Evolutionary conservation across 176 grass and related monocot genomes (phyloP).

Genomic region (Aegilops sharonensis): DNA sequence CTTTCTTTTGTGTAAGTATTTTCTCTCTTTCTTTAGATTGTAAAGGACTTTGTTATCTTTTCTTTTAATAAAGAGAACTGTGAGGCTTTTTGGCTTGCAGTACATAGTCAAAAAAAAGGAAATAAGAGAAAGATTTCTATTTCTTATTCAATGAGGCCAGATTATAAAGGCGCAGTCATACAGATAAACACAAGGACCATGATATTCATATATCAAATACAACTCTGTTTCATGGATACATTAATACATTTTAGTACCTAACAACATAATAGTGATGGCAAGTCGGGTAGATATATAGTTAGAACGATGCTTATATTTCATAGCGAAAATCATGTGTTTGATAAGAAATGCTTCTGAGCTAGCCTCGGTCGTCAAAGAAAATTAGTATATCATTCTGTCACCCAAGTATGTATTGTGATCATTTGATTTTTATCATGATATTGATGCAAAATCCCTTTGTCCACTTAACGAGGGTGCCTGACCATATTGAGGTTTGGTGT

Average conservation of each 20-base stretch:
- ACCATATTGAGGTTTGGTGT: constrained; percentile 72
- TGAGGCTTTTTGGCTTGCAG: too few species aligned
- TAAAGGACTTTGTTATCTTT: too few species aligned
- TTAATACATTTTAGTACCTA: not conserved
- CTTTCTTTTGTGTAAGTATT: too few species aligned
- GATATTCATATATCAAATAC: not conserved
- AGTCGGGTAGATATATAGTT: not conserved
- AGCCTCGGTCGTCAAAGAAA: not conserved
- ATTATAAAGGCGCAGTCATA: not conserved
- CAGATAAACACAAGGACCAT: not conserved
- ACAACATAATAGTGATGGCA: not conserved
- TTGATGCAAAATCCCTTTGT: constrained; percentile 87
- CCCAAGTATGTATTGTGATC: not conserved
- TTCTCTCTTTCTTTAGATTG: too few species aligned
- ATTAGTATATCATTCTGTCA: not conserved
- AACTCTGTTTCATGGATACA: not conserved
- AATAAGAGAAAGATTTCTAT: not conserved
- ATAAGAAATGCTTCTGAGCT: too few species aligned
- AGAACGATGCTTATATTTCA: not conserved
- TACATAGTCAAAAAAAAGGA: not conserved
- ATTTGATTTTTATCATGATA: constrained; percentile 59
- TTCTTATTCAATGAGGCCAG: too few species aligned
- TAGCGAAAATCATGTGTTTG: too few species aligned
- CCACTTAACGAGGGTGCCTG: constrained; percentile 86
- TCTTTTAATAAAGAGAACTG: too few species aligned